phyloP scores from a whole-genome alignment of 805 yeast genomes.

The Metschnikowia anglica region DNA sequence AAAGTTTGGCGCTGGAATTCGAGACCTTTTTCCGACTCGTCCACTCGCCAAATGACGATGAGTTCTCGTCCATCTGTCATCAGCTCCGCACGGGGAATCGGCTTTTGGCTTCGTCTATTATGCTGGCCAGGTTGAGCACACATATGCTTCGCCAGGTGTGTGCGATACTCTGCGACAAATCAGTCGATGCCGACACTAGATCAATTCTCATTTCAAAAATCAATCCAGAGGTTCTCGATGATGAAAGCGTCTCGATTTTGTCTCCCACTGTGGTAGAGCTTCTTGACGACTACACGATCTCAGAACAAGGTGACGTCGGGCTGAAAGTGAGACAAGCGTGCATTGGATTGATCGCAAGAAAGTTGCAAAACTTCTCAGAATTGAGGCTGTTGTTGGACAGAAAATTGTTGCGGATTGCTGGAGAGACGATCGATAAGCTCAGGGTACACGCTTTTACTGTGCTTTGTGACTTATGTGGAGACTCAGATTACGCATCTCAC shows the following conservation, averaged over 20 bases:
- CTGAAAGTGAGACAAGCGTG: conserved; percentile 61
- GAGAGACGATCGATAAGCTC: conserved; percentile 62
- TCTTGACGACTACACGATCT: conserved; percentile 74
- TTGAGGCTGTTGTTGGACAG: conserved; percentile 13
- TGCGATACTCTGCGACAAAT: conserved; percentile 24
- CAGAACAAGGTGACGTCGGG: conserved; percentile 92
- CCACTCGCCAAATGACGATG: conserved; percentile 7
- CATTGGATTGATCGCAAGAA: conserved; percentile 37
- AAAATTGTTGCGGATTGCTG: conserved; percentile 53
- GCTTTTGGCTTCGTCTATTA: conserved; percentile 40
- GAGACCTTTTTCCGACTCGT: conserved; percentile 18
- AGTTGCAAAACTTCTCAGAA: conserved; percentile 15
- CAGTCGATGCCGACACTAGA: conserved; percentile 32
- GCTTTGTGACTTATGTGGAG: conserved; percentile 26
- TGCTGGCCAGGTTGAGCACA: conserved; percentile 16
- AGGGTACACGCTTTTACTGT: conserved; percentile 44
- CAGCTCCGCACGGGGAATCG: conserved; percentile 41
- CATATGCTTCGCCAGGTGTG: conserved; percentile 24
- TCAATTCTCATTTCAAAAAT: conserved; percentile 25
- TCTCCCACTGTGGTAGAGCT: conserved; percentile 27
- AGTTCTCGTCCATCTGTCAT: conserved; percentile 31
- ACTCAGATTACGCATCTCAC: background rate
- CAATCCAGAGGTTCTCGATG: conserved; percentile 20
- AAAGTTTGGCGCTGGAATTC: conserved; percentile 13
- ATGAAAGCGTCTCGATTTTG: conserved; percentile 9